A percentile compares a stretch with the other conserved stretches of the same genome.
Evolutionary conservation across 371 early-diverging fungal genomes (phyloP).

Genomic region (Capniomyces stellatus): DNA sequence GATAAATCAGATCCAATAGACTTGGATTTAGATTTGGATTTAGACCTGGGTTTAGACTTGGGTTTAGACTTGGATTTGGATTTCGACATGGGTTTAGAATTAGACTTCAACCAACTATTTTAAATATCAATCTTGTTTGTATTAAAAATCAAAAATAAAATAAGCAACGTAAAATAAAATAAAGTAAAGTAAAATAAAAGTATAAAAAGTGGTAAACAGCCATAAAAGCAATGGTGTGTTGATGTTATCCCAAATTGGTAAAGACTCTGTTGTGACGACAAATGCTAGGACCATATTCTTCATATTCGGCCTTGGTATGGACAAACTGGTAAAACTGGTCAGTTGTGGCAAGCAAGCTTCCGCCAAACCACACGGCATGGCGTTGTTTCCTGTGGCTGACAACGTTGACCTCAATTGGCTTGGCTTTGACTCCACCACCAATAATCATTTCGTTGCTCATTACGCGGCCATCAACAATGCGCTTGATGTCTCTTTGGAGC

Average conservation of each 20-base stretch:
- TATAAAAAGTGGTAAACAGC: not conserved
- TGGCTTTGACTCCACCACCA: conserved; percentile 29
- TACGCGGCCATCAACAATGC: conserved; percentile 67
- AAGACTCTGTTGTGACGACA: conserved; percentile 88
- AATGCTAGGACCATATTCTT: conserved; percentile 93
- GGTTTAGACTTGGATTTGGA: no score
- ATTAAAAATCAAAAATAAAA: no score
- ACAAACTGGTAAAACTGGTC: conserved; percentile 85
- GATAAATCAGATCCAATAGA: no score
- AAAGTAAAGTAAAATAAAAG: not conserved
- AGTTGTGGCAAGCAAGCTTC: conserved; percentile 77
- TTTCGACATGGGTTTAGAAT: no score
- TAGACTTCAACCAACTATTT: no score
- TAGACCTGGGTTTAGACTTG: no score
- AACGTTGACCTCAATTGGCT: conserved; percentile 87
- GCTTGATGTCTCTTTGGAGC: conserved; percentile 85
- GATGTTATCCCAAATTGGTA: conserved; percentile 31
- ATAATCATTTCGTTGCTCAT: conserved; percentile 40
- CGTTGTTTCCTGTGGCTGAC: conserved; percentile 94
- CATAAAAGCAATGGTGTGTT: no score
- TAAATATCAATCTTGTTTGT: no score
- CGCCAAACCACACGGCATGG: conserved; percentile 97
- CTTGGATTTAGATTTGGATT: no score
- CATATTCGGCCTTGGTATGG: conserved; percentile 96
- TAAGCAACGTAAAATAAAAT: not conserved